Evolutionary conservation across 352 stramenopile genomes (phyloP).

Genomic region (Phytopythium mirpurense): DNA sequence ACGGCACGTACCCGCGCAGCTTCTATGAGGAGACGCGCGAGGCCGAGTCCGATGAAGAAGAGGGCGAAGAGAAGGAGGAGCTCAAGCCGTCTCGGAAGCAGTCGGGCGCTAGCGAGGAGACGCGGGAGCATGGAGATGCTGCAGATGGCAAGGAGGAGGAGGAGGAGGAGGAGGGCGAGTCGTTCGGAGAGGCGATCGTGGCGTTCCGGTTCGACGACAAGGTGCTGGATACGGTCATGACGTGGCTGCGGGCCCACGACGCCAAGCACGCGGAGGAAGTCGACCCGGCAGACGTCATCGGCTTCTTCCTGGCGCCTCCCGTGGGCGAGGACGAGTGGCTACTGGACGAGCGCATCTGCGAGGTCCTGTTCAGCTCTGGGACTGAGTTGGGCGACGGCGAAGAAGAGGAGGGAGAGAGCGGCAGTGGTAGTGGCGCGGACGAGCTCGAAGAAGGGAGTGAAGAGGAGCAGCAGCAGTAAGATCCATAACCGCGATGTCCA

Average conservation of each 20-base stretch:
- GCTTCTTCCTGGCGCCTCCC: conserved; percentile 66
- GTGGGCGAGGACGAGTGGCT: conserved; percentile 75
- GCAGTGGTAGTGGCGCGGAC: no score
- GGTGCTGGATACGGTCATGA: conserved; percentile 36
- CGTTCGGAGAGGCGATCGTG: conserved; percentile 48
- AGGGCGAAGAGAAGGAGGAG: conserved; percentile 17
- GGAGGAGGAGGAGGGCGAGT: conserved; percentile 18
- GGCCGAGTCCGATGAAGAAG: conserved; percentile 20
- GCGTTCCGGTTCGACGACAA: conserved; percentile 56
- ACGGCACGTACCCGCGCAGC: conserved; percentile 55
- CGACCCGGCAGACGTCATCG: conserved; percentile 50
- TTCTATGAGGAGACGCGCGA: conserved; percentile 64
- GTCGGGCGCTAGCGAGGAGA: conserved; percentile 9
- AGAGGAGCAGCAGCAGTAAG: no score
- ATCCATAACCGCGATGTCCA: no score
- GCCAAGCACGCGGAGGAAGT: conserved; percentile 48
- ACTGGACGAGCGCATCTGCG: conserved; percentile 68
- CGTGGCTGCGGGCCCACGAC: conserved; percentile 44
- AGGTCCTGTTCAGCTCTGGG: conserved; percentile 57
- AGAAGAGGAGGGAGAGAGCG: conserved; percentile 15
- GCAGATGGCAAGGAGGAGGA: conserved; percentile 11
- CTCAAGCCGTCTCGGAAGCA: not conserved
- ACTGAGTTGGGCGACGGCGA: conserved; percentile 25
- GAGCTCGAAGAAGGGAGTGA: conserved; percentile 13
- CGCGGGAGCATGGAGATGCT: conserved; percentile 12